Conservation (phyloP, 805 yeast species). For the Komagataella kurtzmanii region DNA sequence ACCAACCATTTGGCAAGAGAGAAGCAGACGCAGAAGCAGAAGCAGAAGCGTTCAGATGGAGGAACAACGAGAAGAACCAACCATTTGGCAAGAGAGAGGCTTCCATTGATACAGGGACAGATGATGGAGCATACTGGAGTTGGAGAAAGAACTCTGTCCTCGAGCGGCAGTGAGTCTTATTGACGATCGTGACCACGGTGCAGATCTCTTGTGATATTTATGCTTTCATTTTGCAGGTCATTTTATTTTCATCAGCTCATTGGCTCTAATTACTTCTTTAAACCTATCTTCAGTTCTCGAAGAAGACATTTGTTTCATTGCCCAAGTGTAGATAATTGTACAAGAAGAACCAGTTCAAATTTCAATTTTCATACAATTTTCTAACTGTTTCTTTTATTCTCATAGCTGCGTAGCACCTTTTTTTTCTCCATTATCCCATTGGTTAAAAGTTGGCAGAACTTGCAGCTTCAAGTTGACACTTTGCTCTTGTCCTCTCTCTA, state of each 20-base stretch:
- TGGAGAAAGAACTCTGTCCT: neutral
- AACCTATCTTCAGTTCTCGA: neutral
- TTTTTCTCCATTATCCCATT: neutral
- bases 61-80: slow-evolving; percentile 2
- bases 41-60: slow-evolving; percentile 11
- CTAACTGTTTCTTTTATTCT: neutral
- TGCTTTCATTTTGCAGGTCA: neutral
- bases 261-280: neutral
- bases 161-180: neutral
- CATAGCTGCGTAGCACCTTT: neutral
- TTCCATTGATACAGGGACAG: slow-evolving; percentile 1
- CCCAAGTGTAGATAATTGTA: neutral
- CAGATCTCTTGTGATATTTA: neutral
- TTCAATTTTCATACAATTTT: too few relatives aligned
- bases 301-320: too few relatives aligned
- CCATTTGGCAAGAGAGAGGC: slow-evolving; percentile 9
- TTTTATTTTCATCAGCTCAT: neutral
- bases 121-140: neutral
- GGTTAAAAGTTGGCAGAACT: neutral
- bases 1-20: slow-evolving; percentile 7
- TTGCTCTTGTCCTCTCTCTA: slow-evolving; percentile 7
- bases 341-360: too few relatives aligned
- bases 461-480: neutral
- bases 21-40: slow-evolving; percentile 8
- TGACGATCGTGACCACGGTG: neutral